Conservation (phyloP, 1,284 basidiomycete genomes). For the Tilletia horrida region DNA sequence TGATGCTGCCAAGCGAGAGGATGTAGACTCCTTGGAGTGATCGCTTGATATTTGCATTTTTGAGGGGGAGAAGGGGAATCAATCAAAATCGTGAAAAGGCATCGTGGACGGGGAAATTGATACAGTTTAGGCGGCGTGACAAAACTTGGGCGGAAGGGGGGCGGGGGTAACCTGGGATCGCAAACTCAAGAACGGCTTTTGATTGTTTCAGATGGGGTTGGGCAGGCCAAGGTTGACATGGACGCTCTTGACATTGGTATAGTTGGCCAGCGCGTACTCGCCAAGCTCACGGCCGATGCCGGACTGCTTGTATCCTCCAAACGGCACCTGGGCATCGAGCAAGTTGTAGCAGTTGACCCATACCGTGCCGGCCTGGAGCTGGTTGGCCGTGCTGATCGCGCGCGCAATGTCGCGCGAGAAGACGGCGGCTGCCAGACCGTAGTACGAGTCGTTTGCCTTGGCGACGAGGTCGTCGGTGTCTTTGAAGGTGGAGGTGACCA, state of each 20-base stretch:
- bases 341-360: conserved; percentile 65
- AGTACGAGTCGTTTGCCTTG: conserved; percentile 73
- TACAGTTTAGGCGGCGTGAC: no score
- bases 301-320: conserved; percentile 44
- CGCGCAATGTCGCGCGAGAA: conserved; percentile 76
- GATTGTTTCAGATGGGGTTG: conserved; percentile 38
- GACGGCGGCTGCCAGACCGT: conserved; percentile 82
- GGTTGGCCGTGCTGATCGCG: conserved; percentile 71
- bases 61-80: no score
- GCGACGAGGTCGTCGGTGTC: conserved; percentile 65
- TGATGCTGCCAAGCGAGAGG: no score
- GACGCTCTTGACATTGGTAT: conserved; percentile 76
- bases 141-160: background rate
- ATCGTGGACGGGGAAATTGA: no score
- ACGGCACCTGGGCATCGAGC: conserved; percentile 34
- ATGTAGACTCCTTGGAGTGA: no score
- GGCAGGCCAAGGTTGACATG: conserved; percentile 67
- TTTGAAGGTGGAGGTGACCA: conserved; percentile 60
- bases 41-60: no score
- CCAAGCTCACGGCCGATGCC: conserved; percentile 52
- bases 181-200: background rate
- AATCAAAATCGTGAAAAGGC: no score
- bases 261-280: conserved; percentile 61
- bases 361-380: conserved; percentile 75
- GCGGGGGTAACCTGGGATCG: background rate